A percentile compares a stretch with the other conserved stretches of the same genome.
These are phyloP conservation scores for Tricholomella constricta DNA, from an alignment of 768 basidiomycete species.

Conservation along the genomic window DNA sequence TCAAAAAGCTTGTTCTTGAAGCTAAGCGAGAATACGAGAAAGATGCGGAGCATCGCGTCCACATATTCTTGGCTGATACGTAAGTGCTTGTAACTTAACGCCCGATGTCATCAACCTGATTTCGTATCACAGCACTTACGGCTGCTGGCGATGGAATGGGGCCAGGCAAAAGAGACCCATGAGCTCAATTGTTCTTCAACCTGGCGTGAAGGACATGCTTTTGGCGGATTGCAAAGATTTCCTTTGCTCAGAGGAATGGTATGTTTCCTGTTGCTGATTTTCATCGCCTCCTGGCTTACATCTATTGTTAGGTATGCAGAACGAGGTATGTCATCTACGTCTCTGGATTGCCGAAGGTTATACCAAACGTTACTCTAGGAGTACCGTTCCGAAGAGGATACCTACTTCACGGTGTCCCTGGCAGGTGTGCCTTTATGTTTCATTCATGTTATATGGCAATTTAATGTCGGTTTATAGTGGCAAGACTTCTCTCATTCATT, in stretches of 20 bases:
- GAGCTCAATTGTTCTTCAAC: constrained; percentile 90
- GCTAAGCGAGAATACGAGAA: constrained; percentile 90
- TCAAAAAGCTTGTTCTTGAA: constrained; percentile 84
- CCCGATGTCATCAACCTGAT: neutral
- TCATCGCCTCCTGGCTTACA: constrained; percentile 18
- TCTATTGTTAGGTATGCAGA: constrained; percentile 75
- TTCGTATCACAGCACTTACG: constrained; percentile 52
- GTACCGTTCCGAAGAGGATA: constrained; percentile 90
- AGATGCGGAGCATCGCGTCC: constrained; percentile 87
- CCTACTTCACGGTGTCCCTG: constrained; percentile 81
- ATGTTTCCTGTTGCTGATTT: constrained; percentile 29
- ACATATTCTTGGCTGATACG: constrained; percentile 89
- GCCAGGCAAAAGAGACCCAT: constrained; percentile 87
- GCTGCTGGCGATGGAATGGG: constrained; percentile 87
- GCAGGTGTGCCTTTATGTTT: constrained; percentile 53
- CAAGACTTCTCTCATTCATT: constrained; percentile 86
- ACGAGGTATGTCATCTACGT: constrained; percentile 57
- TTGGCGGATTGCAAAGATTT: constrained; percentile 86
- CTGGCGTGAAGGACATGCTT: constrained; percentile 90
- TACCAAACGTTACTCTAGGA: constrained; percentile 41
- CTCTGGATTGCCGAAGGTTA: constrained; percentile 10
- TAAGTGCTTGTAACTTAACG: constrained; percentile 40
- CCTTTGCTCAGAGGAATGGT: constrained; percentile 84
- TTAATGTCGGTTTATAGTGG: constrained; percentile 49
- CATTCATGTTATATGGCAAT: constrained; percentile 4